These are phyloP conservation scores for Wakefieldia striispora DNA, from an alignment of 768 basidiomycete genomes.

Conservation along the genomic window DNA sequence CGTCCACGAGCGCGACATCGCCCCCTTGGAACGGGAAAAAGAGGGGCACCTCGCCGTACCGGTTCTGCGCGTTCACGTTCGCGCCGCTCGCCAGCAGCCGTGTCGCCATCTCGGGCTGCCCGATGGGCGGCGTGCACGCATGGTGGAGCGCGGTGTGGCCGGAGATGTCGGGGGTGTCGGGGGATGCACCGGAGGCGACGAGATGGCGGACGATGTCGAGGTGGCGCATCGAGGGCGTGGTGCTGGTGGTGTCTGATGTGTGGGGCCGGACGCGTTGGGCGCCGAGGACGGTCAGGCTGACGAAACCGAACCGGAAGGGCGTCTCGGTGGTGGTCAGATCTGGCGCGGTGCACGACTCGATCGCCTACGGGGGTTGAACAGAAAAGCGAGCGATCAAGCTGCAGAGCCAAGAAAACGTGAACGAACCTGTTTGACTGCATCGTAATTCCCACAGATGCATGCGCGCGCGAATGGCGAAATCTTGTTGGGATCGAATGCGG, in stretches of 20 bases:
- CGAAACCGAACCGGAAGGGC: slow-evolving; percentile 42
- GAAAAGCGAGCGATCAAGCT: not conserved
- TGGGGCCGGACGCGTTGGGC: slow-evolving; percentile 34
- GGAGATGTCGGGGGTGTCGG: slow-evolving; percentile 43
- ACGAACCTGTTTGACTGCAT: slow-evolving; percentile 21
- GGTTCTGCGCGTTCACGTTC: slow-evolving; percentile 47
- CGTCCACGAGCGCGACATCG: slow-evolving; percentile 35
- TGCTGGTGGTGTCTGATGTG: not conserved
- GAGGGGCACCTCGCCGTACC: slow-evolving; percentile 47
- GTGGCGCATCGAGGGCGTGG: slow-evolving; percentile 20
- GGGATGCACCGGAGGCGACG: slow-evolving; percentile 39
- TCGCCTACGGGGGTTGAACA: slow-evolving; percentile 8
- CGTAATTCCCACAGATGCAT: slow-evolving; percentile 24
- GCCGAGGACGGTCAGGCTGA: slow-evolving; percentile 39
- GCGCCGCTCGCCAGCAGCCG: slow-evolving; percentile 46
- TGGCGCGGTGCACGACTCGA: slow-evolving; percentile 34
- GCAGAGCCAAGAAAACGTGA: not conserved
- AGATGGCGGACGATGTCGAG: slow-evolving; percentile 40
- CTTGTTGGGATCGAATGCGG: slow-evolving; percentile 13
- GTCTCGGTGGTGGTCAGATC: slow-evolving; percentile 42
- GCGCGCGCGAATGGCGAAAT: slow-evolving; percentile 24
- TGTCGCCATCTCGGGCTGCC: slow-evolving; percentile 33
- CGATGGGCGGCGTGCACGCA: slow-evolving; percentile 30
- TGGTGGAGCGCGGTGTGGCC: slow-evolving; percentile 53
- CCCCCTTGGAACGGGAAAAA: slow-evolving; percentile 34